These are phyloP conservation scores for Pugionium dolabratum DNA, from an alignment of 345 rosid species.

Conservation along the genomic window DNA sequence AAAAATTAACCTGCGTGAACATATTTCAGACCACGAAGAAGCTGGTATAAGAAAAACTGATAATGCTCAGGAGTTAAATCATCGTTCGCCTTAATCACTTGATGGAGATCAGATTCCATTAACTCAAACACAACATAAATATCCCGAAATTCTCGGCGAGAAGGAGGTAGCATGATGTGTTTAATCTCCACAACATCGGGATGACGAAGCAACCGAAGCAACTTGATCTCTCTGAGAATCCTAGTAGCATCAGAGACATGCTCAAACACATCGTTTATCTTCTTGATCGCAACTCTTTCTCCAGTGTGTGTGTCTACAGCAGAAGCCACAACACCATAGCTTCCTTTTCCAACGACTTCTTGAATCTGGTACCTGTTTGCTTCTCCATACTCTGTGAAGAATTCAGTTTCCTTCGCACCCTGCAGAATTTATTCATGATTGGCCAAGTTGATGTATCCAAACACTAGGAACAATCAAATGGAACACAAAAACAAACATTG, in stretches of 20 bases:
- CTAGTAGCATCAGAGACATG: constrained; percentile 98
- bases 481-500: neutral
- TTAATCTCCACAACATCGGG: constrained; percentile 93
- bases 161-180: constrained; percentile 98
- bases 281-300: constrained; percentile 90
- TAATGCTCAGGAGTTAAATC: constrained; percentile 95
- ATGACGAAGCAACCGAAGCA: constrained; percentile 90
- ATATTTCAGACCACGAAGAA: constrained; percentile 93
- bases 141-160: constrained; percentile 88
- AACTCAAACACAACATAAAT: constrained; percentile 62
- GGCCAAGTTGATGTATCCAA: neutral
- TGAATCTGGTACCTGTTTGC: constrained; percentile 84
- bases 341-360: constrained; percentile 96
- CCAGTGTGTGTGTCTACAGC: constrained; percentile 84
- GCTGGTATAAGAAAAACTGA: constrained; percentile 96
- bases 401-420: constrained; percentile 68
- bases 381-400: constrained; percentile 98
- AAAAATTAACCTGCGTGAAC: constrained; percentile 71
- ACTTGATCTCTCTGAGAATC: constrained; percentile 91
- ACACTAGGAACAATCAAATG: too few species aligned
- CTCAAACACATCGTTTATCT: constrained; percentile 94
- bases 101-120: constrained; percentile 99
- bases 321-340: constrained; percentile 96
- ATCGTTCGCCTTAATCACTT: constrained; percentile 94
- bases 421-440: constrained; percentile 8